These are phyloP conservation scores for Tuber calosporum DNA, from an alignment of 495 filamentous ascomycete species.

Conservation along the genomic window DNA sequence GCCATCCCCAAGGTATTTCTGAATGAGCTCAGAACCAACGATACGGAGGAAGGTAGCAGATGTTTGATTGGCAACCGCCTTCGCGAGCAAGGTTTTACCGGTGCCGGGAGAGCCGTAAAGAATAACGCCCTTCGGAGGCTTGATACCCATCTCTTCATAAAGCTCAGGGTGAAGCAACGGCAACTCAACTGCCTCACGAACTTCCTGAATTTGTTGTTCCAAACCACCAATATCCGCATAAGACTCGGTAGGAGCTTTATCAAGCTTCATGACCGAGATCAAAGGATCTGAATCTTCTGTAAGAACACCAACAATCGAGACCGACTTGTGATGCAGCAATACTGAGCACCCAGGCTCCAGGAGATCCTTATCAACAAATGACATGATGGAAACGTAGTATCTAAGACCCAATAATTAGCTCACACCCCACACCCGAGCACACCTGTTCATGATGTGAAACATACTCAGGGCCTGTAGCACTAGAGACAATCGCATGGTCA, in stretches of 20 bases:
- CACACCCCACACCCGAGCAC: neutral
- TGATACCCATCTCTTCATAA: conserved; percentile 99
- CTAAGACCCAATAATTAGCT: conserved; percentile 21
- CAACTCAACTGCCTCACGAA: conserved; percentile 92
- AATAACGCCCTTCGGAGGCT: conserved; percentile 98
- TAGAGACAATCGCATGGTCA: conserved; percentile 97
- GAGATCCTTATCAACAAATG: conserved; percentile 98
- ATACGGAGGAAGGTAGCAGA: conserved; percentile 97
- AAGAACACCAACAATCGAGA: conserved; percentile 94
- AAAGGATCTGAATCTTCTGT: conserved; percentile 94
- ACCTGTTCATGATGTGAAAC: conserved; percentile 6
- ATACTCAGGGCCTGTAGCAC: conserved; percentile 83
- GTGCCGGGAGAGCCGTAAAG: conserved; percentile 97
- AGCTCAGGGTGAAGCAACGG: conserved; percentile 93
- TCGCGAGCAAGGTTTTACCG: conserved; percentile 93
- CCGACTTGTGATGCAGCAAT: conserved; percentile 92
- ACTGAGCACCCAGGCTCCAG: conserved; percentile 95
- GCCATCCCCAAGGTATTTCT: conserved; percentile 97
- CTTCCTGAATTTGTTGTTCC: conserved; percentile 93
- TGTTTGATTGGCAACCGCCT: conserved; percentile 97
- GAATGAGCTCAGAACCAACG: conserved; percentile 94
- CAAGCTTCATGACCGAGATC: conserved; percentile 98
- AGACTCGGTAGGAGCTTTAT: conserved; percentile 96
- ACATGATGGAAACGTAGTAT: conserved; percentile 99
- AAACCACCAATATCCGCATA: conserved; percentile 98